Evolutionary conservation across 2,329 filamentous ascomycete species (phyloP).

Genomic region (Cordyceps farinosa): DNA sequence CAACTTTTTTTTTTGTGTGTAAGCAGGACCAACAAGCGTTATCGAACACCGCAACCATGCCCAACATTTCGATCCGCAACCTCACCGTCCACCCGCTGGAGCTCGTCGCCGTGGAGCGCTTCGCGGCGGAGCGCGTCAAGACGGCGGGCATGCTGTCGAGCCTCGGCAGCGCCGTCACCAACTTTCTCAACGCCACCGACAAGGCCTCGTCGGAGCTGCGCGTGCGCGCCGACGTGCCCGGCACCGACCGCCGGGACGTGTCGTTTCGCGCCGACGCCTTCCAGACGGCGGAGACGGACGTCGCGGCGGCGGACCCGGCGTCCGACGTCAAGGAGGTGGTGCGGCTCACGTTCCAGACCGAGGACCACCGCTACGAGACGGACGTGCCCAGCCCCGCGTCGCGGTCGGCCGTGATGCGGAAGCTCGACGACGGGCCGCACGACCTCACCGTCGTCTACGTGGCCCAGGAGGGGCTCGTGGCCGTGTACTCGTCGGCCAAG

Average conservation of each 20-base stretch:
- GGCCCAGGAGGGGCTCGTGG: slow-evolving; percentile 49
- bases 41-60: slow-evolving; percentile 34
- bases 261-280: slow-evolving; percentile 66
- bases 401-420: slow-evolving; percentile 59
- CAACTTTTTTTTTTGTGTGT: neutral
- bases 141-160: slow-evolving; percentile 43
- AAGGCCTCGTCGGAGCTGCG: slow-evolving; percentile 29
- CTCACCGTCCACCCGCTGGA: slow-evolving; percentile 70
- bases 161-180: slow-evolving; percentile 41
- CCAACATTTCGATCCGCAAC: slow-evolving; percentile 72
- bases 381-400: slow-evolving; percentile 63
- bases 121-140: slow-evolving; percentile 49
- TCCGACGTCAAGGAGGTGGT: slow-evolving; percentile 47
- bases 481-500: slow-evolving; percentile 67
- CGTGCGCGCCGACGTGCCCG: slow-evolving; percentile 57
- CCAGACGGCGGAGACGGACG: slow-evolving; percentile 52
- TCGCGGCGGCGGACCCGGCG: slow-evolving; percentile 50
- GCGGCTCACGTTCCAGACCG: slow-evolving; percentile 66
- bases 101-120: slow-evolving; percentile 70
- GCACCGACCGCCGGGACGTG: slow-evolving; percentile 59
- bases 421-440: slow-evolving; percentile 45
- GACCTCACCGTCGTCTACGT: slow-evolving; percentile 66
- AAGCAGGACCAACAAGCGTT: neutral
- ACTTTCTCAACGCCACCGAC: slow-evolving; percentile 43
- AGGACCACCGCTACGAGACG: slow-evolving; percentile 60